Evolutionary conservation across 163 green algal genomes (phyloP).

Genomic region (Volvox carteri): DNA sequence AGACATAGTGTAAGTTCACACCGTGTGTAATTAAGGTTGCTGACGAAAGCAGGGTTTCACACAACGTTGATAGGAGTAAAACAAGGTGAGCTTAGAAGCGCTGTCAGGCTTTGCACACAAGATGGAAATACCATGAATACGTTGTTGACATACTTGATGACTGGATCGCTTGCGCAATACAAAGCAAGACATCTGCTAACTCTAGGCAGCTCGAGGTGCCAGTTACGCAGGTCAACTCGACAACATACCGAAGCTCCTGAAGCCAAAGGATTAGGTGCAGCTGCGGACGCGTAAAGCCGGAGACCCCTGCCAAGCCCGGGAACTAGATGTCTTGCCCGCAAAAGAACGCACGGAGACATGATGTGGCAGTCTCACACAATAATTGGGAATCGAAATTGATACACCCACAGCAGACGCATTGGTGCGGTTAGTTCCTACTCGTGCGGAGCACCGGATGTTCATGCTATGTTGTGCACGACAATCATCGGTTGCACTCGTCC

Average conservation of each 20-base stretch:
- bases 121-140: too few relatives aligned
- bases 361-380: not conserved
- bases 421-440: too few relatives aligned
- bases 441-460: too few relatives aligned
- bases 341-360: not conserved
- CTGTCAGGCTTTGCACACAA: too few relatives aligned
- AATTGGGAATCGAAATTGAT: too few relatives aligned
- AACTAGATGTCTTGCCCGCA: not conserved
- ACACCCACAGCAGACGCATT: too few relatives aligned
- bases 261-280: conserved; percentile 1
- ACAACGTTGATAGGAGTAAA: not conserved
- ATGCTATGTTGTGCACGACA: too few relatives aligned
- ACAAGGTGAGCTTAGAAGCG: not conserved
- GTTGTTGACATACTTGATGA: too few relatives aligned
- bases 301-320: not conserved
- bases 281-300: conserved; percentile 4
- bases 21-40: not conserved
- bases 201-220: not conserved
- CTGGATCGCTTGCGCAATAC: not conserved
- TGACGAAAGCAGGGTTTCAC: conserved; percentile 18
- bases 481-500: not conserved
- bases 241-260: too few relatives aligned
- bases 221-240: too few relatives aligned
- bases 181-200: not conserved
- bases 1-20: not conserved